Evolutionary conservation across 2,329 filamentous ascomycete species (phyloP).

Genomic region (Ceratocystis colombiana): DNA sequence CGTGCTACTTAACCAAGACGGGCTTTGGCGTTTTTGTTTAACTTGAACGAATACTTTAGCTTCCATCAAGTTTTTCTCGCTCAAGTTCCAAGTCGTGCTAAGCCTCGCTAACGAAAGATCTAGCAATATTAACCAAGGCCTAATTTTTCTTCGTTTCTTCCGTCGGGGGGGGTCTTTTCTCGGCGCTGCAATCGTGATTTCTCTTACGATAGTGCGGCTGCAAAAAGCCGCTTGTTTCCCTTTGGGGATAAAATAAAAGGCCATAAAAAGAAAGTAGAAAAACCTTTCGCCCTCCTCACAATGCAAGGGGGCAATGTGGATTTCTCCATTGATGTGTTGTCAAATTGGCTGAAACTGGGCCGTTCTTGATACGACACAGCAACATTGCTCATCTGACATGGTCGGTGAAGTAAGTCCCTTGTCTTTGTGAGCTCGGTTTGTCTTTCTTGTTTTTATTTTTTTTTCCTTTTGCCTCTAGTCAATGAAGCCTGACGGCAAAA

Average conservation of each 20-base stretch:
- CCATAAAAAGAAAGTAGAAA: background rate
- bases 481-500: background rate
- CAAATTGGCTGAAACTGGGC: conserved; percentile 10
- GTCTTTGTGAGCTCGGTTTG: background rate
- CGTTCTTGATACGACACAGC: conserved; percentile 2
- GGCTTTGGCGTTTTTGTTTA: background rate
- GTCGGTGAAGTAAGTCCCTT: background rate
- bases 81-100: background rate
- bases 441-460: background rate
- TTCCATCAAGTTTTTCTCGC: background rate
- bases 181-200: background rate
- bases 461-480: background rate
- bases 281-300: background rate
- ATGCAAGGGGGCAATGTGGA: background rate
- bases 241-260: background rate
- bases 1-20: background rate
- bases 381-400: conserved; percentile 1
- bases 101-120: background rate
- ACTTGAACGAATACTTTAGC: background rate
- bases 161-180: background rate
- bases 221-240: conserved; percentile 12
- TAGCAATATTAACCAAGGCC: background rate
- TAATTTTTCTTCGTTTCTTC: background rate
- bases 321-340: conserved; percentile 16
- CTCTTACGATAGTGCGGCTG: conserved; percentile 6